phyloP scores from a whole-genome alignment of 2,329 filamentous ascomycete species.

The Didymella glomerata region DNA sequence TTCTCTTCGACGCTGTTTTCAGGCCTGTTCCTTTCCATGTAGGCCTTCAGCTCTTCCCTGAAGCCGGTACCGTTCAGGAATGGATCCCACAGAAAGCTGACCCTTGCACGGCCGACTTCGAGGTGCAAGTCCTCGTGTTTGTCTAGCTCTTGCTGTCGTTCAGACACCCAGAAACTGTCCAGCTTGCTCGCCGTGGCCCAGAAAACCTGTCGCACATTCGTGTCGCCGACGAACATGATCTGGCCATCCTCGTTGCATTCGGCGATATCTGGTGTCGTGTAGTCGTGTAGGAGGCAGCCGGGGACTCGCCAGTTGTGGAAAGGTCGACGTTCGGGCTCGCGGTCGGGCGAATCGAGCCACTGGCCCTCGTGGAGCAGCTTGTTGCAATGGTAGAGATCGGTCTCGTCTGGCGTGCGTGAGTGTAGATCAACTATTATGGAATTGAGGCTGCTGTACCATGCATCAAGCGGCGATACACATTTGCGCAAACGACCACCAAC shows the following conservation, averaged over 20 bases:
- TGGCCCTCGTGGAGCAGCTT: slow-evolving; percentile 61
- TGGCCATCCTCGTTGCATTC: slow-evolving; percentile 62
- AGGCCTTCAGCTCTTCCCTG: slow-evolving; percentile 53
- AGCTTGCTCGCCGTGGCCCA: slow-evolving; percentile 64
- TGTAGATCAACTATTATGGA: neutral
- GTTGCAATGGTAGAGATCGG: slow-evolving; percentile 64
- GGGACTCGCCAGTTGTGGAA: slow-evolving; percentile 66
- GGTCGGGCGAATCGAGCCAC: slow-evolving; percentile 57
- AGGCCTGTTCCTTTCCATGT: slow-evolving; percentile 31
- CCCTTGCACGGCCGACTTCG: slow-evolving; percentile 54
- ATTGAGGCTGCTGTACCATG: slow-evolving; percentile 16
- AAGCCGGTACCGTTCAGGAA: slow-evolving; percentile 63
- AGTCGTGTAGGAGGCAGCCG: slow-evolving; percentile 67
- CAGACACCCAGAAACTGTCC: slow-evolving; percentile 47
- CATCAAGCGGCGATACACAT: slow-evolving; percentile 24
- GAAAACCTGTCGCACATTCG: slow-evolving; percentile 67
- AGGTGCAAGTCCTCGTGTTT: slow-evolving; percentile 57
- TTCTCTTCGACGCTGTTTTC: slow-evolving; percentile 6
- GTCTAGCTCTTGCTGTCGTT: slow-evolving; percentile 31
- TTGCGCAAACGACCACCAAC: slow-evolving; percentile 23
- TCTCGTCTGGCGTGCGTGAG: slow-evolving; percentile 36
- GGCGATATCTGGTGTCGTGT: slow-evolving; percentile 61
- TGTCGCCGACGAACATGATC: slow-evolving; percentile 69
- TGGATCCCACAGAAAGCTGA: slow-evolving; percentile 71
- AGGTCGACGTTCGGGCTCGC: slow-evolving; percentile 36